Conservation (phyloP, 257 asterid species). For the Solanum chaucha region DNA sequence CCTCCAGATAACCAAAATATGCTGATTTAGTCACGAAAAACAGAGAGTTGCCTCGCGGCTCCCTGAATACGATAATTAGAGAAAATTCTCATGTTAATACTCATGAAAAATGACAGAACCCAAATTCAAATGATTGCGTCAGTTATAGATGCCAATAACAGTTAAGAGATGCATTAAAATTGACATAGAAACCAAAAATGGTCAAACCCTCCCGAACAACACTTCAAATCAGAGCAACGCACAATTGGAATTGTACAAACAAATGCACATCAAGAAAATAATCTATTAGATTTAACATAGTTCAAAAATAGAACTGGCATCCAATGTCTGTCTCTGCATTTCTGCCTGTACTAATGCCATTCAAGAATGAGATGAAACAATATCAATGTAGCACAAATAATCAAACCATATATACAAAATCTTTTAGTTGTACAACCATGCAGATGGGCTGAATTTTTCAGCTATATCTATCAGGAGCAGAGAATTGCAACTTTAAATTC, state of each 20-base stretch:
- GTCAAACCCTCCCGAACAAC: not conserved
- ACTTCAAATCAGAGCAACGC: not conserved
- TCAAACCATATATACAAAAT: not conserved
- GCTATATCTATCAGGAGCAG: not conserved
- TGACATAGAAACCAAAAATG: not conserved
- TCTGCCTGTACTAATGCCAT: not conserved
- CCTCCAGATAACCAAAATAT: constrained; percentile 27
- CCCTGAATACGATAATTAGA: constrained; percentile 61
- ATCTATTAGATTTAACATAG: not conserved
- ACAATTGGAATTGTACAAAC: not conserved
- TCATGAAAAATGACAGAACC: constrained; percentile 8
- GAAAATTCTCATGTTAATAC: constrained; percentile 40
- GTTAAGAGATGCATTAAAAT: not conserved
- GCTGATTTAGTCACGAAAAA: constrained; percentile 22
- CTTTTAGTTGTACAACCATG: not conserved
- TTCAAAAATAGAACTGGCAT: not conserved
- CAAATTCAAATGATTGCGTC: not conserved
- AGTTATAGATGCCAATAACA: not conserved
- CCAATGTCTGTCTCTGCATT: not conserved
- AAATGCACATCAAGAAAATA: not conserved
- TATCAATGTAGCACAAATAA: not conserved
- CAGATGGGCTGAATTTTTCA: not conserved
- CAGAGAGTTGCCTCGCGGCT: constrained; percentile 41
- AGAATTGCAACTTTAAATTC: not conserved
- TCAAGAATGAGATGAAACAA: not conserved